phyloP scores from a whole-genome alignment of 768 basidiomycete genomes.

The Leucocoprinus leucothites region DNA sequence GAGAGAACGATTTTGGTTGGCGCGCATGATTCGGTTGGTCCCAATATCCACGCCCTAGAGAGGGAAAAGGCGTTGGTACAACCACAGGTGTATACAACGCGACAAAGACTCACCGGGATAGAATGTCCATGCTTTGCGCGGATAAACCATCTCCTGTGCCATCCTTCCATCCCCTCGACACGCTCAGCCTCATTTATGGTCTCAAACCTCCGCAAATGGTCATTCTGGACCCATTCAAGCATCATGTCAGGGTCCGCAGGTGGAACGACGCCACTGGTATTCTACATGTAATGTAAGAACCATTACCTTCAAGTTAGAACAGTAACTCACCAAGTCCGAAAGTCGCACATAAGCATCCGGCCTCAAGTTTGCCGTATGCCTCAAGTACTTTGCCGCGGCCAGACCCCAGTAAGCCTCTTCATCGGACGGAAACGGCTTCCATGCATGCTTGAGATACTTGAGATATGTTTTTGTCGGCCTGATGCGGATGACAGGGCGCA shows the following conservation, averaged over 20 bases:
- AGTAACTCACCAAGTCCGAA: not conserved
- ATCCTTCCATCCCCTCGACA: not conserved
- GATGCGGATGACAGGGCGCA: not conserved
- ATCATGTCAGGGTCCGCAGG: not conserved
- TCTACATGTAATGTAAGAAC: not conserved
- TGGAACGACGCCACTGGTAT: not conserved
- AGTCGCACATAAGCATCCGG: slow-evolving; percentile 4
- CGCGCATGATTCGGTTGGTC: not conserved
- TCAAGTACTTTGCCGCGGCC: not conserved
- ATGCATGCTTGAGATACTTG: not conserved
- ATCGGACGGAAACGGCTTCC: not conserved
- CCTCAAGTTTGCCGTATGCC: not conserved
- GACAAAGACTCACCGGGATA: not conserved
- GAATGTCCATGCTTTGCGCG: slow-evolving; percentile 4
- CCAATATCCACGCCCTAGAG: not conserved
- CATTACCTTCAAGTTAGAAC: too few species aligned
- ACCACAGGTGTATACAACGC: not conserved
- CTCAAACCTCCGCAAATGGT: not conserved
- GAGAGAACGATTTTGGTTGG: not conserved
- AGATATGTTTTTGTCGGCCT: not conserved
- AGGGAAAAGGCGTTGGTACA: not conserved
- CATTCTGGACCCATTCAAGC: not conserved
- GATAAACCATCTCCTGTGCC: not conserved
- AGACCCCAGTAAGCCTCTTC: not conserved
- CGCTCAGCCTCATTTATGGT: not conserved